Base-by-base conservation (phyloP, 805 yeast species). In the Yarrowia sp. region DNA sequence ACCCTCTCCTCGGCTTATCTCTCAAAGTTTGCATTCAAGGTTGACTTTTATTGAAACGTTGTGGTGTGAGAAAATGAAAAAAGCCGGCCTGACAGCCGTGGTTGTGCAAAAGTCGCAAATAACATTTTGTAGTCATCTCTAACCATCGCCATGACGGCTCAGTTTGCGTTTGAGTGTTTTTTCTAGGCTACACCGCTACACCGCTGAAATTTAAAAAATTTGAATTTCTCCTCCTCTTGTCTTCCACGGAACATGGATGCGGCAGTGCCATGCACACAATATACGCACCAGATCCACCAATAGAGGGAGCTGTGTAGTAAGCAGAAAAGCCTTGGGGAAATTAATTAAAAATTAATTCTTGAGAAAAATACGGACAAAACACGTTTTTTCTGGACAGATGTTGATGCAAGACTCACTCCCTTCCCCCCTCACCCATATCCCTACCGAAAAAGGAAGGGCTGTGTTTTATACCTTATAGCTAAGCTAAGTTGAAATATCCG, bases 231-330 rank as follows among this genome's bases (percentile, higher is more conserved):
- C 19, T 19, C 19, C 19, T 19, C 19, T 19, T 19, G 19, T 19
- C 19, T 19, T 53, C 58, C 58, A 53, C 58, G 58, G 59, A 53
- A 40, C 59, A 53, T 53, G 58, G 56, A 50, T 50, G 56, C 22
- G 56, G 56, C 56, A 50, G 11, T 50, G 56, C 42, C n/a, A 53
- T 53, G 58, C 56, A 53, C 58, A 5, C 0, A 16, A 19, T 7
- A 16, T 22, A 19, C 19, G 58, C 58, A 53, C n/a, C 8, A 4
- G 58, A 53, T 53, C 58, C 43, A 14, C 58, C 58, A 53, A 53
- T 53, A 8, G 43, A 9, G 22, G 15, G 8, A 5, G 7, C 2
- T 9, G 8, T 12, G 26, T 36, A 19, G 58, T 36, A 16, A 36
- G 43, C 32, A 11, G 26, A 15, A 26, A 5, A 5, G 19, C 19